phyloP scores from a whole-genome alignment of 768 basidiomycete genomes.

The Naganishia antarctica region DNA sequence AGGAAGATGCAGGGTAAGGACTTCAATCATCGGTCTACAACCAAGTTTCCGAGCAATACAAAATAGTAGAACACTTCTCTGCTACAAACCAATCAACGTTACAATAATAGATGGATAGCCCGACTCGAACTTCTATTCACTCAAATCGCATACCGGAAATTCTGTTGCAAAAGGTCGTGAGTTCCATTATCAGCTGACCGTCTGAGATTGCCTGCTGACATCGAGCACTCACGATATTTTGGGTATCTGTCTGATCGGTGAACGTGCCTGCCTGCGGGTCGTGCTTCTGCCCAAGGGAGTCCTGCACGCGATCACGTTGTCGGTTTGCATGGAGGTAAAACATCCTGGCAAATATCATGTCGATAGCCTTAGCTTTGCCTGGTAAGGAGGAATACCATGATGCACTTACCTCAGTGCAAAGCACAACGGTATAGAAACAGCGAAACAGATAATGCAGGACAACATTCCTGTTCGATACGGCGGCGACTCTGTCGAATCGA shows the following conservation, averaged over 20 bases:
- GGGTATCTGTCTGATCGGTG: slow-evolving; percentile 17
- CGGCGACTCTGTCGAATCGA: slow-evolving; percentile 33
- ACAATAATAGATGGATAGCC: neutral
- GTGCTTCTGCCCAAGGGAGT: slow-evolving; percentile 9
- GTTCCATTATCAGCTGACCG: neutral
- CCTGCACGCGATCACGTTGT: slow-evolving; percentile 14
- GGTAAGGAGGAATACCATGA: too few species aligned
- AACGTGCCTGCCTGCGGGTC: slow-evolving; percentile 21
- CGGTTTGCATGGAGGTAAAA: slow-evolving; percentile 22
- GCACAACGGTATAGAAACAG: slow-evolving; percentile 28
- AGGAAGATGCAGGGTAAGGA: too few species aligned
- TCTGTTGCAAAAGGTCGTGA: neutral
- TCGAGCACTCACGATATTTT: slow-evolving; percentile 16
- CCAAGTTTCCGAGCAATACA: too few species aligned
- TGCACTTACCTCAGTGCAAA: slow-evolving; percentile 17
- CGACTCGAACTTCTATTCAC: neutral
- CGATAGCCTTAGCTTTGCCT: too few species aligned
- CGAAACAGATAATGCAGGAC: slow-evolving; percentile 31
- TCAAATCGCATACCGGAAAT: slow-evolving; percentile 5
- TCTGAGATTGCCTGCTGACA: neutral
- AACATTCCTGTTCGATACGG: slow-evolving; percentile 35
- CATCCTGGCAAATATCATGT: neutral
- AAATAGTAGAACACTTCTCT: neutral
- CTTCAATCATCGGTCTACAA: too few species aligned
- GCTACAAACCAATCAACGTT: neutral